Evolutionary conservation across 176 grass and related monocot species (phyloP), one percentile per base, ranked within the genome.

Genomic region (Tillandsia fasciculata): DNA sequence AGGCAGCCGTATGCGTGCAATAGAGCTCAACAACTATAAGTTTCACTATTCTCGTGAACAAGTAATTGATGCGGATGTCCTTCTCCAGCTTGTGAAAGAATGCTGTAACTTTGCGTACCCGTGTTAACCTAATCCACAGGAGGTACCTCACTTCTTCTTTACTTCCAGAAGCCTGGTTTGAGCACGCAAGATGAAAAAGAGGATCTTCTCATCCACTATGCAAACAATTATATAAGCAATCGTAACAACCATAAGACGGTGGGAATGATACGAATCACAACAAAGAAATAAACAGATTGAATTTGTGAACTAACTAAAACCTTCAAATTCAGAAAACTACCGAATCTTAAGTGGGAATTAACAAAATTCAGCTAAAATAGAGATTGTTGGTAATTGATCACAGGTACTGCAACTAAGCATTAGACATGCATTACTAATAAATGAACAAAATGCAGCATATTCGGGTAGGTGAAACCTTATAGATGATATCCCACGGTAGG

Each of bases 11-110:
- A 50, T 99, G 95, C 13, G 95, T 99, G 11, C 86, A 93, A 65
- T 99, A 99, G 65, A 99, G 67, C 70, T 99, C 95, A 68, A 99
- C 90, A 52, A 84, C 87, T 82, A 99, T 90, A 14, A 99, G 95
- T 57, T 99, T 99, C 13, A 99, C 82, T 50, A 99, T 99, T 82
- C 95, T 93, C 1, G 95, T 99, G 72, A 99, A 99, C 49, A 99
- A 77, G 68, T 99, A 99, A 67, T 94, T 99, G 61, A 99, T 78
- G 14, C 95, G 95, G 70, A 99, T 99, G 64, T 99, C 95, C 69
- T 93, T 99, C 26, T 99, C 95, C 67, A 99, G 64, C 47, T 22
- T 78, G 48, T 71, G 81, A 33, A 88, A 99, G 75, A 99, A 99
- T 0, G 81, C 84, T 8, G 72, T 64, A 14, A 99, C 78, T 82